Conservation (phyloP, 305 asterid genomes). For the Fraxinus angustifolia region DNA sequence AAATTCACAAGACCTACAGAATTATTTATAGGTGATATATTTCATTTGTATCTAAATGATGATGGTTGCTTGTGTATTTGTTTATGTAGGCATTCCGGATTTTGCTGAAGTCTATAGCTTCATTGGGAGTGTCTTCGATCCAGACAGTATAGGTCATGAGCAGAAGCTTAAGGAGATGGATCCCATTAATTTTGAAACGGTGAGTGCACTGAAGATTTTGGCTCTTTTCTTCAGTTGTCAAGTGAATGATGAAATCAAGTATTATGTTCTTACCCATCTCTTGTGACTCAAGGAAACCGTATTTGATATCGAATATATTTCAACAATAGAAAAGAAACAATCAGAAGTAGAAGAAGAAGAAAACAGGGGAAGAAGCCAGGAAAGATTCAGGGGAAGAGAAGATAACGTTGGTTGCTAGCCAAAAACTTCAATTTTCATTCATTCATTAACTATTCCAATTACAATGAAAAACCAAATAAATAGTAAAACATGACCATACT, state of each 20-base stretch:
- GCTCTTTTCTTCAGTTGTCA: conserved; percentile 18
- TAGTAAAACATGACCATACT: too few relatives aligned
- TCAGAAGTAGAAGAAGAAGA: too few relatives aligned
- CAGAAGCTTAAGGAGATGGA: conserved; percentile 97
- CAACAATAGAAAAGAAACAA: too few relatives aligned
- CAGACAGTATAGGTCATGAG: conserved; percentile 66
- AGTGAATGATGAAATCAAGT: background rate
- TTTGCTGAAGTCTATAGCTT: conserved; percentile 88
- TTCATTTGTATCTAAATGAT: background rate
- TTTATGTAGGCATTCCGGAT: conserved; percentile 69
- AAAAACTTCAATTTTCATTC: too few relatives aligned
- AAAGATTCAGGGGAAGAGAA: too few relatives aligned
- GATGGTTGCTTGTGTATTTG: conserved; percentile 12
- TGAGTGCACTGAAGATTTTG: conserved; percentile 36
- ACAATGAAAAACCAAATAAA: too few relatives aligned
- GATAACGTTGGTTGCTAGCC: too few relatives aligned
- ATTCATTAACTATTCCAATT: too few relatives aligned
- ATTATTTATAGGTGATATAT: background rate
- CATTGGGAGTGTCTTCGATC: conserved; percentile 93
- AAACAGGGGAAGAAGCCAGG: too few relatives aligned
- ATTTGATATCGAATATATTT: too few relatives aligned
- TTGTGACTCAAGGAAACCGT: background rate
- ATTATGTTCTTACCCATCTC: background rate
- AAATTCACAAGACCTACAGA: background rate
- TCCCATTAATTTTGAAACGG: conserved; percentile 91